Conservation (phyloP, 192 early-diverging fungal genomes). For the Coemansia sp. region DNA sequence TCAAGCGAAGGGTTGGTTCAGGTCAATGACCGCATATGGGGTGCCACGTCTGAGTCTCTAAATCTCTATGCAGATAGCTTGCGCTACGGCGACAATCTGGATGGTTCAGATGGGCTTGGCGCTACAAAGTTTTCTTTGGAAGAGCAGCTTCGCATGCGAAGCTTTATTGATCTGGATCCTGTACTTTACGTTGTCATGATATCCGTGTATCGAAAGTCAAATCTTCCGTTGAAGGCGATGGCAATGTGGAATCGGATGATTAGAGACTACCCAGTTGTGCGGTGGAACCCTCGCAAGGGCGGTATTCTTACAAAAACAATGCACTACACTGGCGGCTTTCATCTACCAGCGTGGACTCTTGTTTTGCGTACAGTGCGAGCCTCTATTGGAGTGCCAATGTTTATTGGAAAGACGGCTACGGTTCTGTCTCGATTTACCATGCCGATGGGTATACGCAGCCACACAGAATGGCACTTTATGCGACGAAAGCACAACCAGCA, state of each 20-base stretch:
- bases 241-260: slow-evolving; percentile 50
- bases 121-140: not conserved
- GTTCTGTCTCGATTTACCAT: slow-evolving; percentile 23
- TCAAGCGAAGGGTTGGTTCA: not conserved
- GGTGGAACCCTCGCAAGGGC: slow-evolving; percentile 47
- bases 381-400: slow-evolving; percentile 26
- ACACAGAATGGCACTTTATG: not conserved
- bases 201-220: slow-evolving; percentile 29
- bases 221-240: slow-evolving; percentile 32
- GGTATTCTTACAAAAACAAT: slow-evolving; percentile 32
- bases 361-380: slow-evolving; percentile 27
- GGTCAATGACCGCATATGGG: not conserved
- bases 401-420: slow-evolving; percentile 6
- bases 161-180: slow-evolving; percentile 50
- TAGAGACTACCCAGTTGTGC: slow-evolving; percentile 42
- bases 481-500: slow-evolving; percentile 12
- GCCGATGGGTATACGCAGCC: not conserved
- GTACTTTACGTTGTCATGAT: slow-evolving; percentile 52
- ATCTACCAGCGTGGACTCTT: slow-evolving; percentile 36
- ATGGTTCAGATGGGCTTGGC: slow-evolving; percentile 3
- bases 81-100: slow-evolving; percentile 2
- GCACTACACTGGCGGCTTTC: slow-evolving; percentile 40
- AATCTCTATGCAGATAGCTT: slow-evolving; percentile 34
- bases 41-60: slow-evolving; percentile 17
- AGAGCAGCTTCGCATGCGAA: slow-evolving; percentile 27